Percentiles rank a stretch among this genome's conserved stretches.
These are phyloP conservation scores for Lagenidium giganteum DNA, from an alignment of 352 stramenopile genomes.

Conservation along the genomic window DNA sequence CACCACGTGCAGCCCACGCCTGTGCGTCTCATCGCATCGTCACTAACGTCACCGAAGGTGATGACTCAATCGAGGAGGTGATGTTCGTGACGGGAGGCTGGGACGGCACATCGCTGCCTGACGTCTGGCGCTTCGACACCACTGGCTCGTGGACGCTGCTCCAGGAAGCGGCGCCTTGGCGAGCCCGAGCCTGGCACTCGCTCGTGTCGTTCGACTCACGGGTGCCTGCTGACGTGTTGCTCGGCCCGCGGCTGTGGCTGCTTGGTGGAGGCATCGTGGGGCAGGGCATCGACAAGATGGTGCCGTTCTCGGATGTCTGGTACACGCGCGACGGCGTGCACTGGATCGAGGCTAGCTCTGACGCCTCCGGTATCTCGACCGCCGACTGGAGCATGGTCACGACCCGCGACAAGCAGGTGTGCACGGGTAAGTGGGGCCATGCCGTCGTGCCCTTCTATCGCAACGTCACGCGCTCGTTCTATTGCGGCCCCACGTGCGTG, in stretches of 20 bases:
- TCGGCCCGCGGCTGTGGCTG: conserved; percentile 66
- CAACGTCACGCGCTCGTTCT: conserved; percentile 40
- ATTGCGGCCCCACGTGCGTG: conserved; percentile 45
- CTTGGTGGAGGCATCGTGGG: conserved; percentile 72
- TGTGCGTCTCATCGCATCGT: conserved; percentile 52
- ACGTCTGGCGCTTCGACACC: conserved; percentile 69
- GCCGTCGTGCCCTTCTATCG: conserved; percentile 48
- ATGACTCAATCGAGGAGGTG: conserved; percentile 39
- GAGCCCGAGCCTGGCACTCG: conserved; percentile 63
- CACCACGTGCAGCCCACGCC: conserved; percentile 44
- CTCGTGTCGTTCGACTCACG: conserved; percentile 72
- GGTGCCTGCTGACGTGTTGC: conserved; percentile 48
- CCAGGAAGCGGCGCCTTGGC: conserved; percentile 39
- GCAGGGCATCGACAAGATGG: conserved; percentile 66
- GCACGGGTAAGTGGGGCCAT: conserved; percentile 74
- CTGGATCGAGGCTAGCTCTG: conserved; percentile 57
- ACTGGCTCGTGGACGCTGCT: conserved; percentile 31
- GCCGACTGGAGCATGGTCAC: conserved; percentile 73
- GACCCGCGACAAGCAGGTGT: conserved; percentile 34
- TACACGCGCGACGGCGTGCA: conserved; percentile 54
- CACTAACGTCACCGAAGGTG: conserved; percentile 41
- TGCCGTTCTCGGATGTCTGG: conserved; percentile 68
- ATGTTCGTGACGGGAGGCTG: conserved; percentile 68
- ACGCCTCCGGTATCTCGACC: conserved; percentile 61
- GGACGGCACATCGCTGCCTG: conserved; percentile 52